These are phyloP conservation scores for Sanghuangporus sanghuang DNA, from an alignment of 1,284 basidiomycete genomes.

Conservation along the genomic window DNA sequence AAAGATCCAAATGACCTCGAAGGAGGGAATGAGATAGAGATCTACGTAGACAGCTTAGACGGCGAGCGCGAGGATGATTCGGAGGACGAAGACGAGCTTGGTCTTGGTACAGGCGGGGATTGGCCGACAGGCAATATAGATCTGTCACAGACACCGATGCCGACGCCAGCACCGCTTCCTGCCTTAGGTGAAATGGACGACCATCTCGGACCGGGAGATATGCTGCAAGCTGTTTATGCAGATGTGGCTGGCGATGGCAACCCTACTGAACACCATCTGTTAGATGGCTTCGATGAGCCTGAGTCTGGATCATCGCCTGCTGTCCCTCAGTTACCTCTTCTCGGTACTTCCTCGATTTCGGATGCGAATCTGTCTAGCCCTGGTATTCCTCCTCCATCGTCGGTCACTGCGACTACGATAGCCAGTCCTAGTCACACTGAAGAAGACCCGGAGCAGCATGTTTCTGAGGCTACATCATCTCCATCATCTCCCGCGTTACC, in stretches of 20 bases:
- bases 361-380: too few relatives aligned
- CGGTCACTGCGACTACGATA: background rate
- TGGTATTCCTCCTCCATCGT: background rate
- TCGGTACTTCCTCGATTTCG: background rate
- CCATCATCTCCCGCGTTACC: too few relatives aligned
- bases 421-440: too few relatives aligned
- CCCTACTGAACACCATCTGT: too few relatives aligned
- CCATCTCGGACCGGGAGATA: background rate
- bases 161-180: background rate
- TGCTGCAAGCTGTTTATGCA: background rate
- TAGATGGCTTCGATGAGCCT: too few relatives aligned
- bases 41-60: background rate
- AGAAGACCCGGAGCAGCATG: too few relatives aligned
- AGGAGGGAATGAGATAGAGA: background rate
- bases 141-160: background rate
- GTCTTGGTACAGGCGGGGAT: background rate
- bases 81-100: background rate
- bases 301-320: too few relatives aligned
- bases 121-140: background rate
- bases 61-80: background rate
- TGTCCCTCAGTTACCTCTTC: background rate
- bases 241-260: too few relatives aligned
- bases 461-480: too few relatives aligned
- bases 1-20: background rate
- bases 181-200: background rate